Evolutionary conservation across 352 stramenopile species (phyloP).

Genomic region (Phytophthora brassicae): DNA sequence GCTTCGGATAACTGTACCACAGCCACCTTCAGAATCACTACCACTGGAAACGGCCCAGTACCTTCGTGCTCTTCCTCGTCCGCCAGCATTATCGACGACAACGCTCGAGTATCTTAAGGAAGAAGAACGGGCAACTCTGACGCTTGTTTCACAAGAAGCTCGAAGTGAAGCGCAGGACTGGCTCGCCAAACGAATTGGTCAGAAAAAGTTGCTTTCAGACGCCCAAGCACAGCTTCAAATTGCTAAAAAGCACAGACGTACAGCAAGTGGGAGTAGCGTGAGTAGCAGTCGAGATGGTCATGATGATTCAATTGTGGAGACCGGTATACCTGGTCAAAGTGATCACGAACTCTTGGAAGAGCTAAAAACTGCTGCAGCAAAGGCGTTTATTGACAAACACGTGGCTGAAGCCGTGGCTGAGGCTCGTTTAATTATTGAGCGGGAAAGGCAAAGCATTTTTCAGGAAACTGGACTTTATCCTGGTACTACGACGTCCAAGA

Average conservation of each 20-base stretch:
- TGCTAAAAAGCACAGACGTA: constrained; percentile 43
- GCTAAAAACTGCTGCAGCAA: constrained; percentile 50
- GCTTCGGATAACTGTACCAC: constrained; percentile 18
- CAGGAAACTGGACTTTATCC: constrained; percentile 68
- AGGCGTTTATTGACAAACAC: constrained; percentile 79
- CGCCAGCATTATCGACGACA: constrained; percentile 28
- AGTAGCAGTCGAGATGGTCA: constrained; percentile 29
- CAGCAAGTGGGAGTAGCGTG: constrained; percentile 43
- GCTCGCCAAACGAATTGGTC: constrained; percentile 71
- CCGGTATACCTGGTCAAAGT: constrained; percentile 21
- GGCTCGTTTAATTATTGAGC: constrained; percentile 64
- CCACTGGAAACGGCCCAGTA: constrained; percentile 33
- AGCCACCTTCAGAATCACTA: constrained; percentile 8
- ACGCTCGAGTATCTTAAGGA: constrained; percentile 48
- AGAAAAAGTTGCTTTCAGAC: constrained; percentile 78
- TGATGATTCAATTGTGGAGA: constrained; percentile 9
- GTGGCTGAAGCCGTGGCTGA: constrained; percentile 64
- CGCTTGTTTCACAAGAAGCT: constrained; percentile 67
- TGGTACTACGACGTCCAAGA: constrained; percentile 33
- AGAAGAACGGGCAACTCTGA: constrained; percentile 68
- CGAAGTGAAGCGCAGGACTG: constrained; percentile 64
- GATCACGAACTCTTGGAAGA: constrained; percentile 50
- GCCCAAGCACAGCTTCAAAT: constrained; percentile 57
- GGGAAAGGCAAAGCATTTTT: constrained; percentile 66
- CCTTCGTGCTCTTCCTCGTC: constrained; percentile 31